Conservation (phyloP, 331 rosid genomes). For the Quercus phellos region DNA sequence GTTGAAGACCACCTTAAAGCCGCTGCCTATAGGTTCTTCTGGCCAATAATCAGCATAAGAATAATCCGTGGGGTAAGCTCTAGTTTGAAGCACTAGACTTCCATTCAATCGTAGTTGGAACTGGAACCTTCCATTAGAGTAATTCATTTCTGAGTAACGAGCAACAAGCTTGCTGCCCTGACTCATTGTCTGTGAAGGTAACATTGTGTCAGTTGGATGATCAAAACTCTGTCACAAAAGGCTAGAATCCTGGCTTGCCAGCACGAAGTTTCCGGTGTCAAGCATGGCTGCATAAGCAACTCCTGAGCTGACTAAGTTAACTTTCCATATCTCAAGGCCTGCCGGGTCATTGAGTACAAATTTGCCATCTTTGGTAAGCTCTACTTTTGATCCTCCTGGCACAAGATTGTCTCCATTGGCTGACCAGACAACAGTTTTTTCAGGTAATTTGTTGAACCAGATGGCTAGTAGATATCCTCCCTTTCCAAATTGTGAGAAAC, state of each 20-base stretch:
- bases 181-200: not conserved
- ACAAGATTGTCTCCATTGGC: slow-evolving; percentile 14
- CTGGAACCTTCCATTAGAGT: slow-evolving; percentile 3
- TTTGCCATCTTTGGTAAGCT: slow-evolving; percentile 10
- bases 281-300: slow-evolving; percentile 11
- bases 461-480: not conserved
- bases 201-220: slow-evolving; percentile 10
- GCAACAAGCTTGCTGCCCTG: not conserved
- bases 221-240: not conserved
- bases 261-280: slow-evolving; percentile 8
- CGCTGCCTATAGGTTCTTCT: not conserved
- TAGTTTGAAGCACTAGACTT: slow-evolving; percentile 11
- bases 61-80: not conserved
- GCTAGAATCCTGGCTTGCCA: not conserved
- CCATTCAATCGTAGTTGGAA: not conserved
- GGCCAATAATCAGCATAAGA: not conserved
- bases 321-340: not conserved
- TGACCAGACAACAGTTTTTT: slow-evolving; percentile 14
- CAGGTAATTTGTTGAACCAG: slow-evolving; percentile 13
- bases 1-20: not conserved
- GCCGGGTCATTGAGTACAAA: not conserved
- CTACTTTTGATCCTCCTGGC: slow-evolving; percentile 6
- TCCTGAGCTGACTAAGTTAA: accelerated
- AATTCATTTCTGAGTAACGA: not conserved
- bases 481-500: not conserved